These are phyloP conservation scores for Thozetella sp. DNA, from an alignment of 495 filamentous ascomycete genomes.

Conservation along the genomic window DNA sequence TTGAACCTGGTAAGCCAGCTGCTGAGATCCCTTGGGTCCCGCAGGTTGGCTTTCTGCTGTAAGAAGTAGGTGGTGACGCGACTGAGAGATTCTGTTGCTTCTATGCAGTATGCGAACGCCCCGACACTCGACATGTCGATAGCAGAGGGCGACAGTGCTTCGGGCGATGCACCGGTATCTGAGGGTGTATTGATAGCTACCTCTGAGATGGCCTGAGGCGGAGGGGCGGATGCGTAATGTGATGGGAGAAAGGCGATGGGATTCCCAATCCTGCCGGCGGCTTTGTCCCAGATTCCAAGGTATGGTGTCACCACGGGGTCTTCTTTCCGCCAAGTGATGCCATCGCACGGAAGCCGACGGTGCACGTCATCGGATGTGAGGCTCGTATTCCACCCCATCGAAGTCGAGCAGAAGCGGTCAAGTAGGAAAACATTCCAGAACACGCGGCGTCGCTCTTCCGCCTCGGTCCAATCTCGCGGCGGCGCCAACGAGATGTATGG, in stretches of 20 bases:
- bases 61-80: slow-evolving; percentile 39
- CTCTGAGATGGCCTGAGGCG: slow-evolving; percentile 2
- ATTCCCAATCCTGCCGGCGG: slow-evolving; percentile 32
- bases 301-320: slow-evolving; percentile 34
- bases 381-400: slow-evolving; percentile 38
- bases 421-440: slow-evolving; percentile 45
- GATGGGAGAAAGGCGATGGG: slow-evolving; percentile 22
- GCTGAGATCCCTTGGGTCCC: slow-evolving; percentile 27
- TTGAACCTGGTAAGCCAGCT: slow-evolving; percentile 46
- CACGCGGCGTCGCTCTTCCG: slow-evolving; percentile 34
- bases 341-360: slow-evolving; percentile 40
- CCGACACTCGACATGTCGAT: slow-evolving; percentile 36
- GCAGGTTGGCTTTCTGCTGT: slow-evolving; percentile 34
- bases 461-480: slow-evolving; percentile 32
- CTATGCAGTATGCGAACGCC: slow-evolving; percentile 43
- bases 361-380: slow-evolving; percentile 38
- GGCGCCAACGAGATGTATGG: slow-evolving; percentile 19
- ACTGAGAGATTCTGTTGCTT: slow-evolving; percentile 41
- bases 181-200: slow-evolving; percentile 2
- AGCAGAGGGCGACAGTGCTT: neutral
- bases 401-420: slow-evolving; percentile 32
- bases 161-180: slow-evolving; percentile 6
- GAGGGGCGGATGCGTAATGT: slow-evolving; percentile 9
- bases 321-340: slow-evolving; percentile 30
- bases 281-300: slow-evolving; percentile 42